A percentile compares a stretch with the other conserved stretches of the same genome.
Evolutionary conservation across 2,329 filamentous ascomycete species (phyloP).

Genomic region (Curvularia hawaiiensis): DNA sequence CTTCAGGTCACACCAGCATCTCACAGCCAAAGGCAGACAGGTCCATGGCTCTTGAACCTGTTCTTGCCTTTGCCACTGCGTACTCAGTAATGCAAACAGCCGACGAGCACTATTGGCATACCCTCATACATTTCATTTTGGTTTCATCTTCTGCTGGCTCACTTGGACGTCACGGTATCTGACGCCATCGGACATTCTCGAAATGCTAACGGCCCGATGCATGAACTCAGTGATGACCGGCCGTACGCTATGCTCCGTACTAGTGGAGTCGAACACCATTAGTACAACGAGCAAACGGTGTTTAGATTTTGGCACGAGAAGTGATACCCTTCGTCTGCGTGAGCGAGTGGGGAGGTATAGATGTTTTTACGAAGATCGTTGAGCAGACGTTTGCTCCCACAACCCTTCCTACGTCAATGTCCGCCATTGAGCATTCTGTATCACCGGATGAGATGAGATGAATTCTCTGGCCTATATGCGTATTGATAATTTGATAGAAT

Average conservation of each 20-base stretch:
- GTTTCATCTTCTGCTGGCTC: conserved; percentile 45
- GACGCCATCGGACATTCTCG: conserved; percentile 17
- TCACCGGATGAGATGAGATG: background rate
- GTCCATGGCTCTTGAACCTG: too few species aligned
- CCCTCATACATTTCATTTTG: too few species aligned
- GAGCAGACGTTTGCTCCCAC: background rate
- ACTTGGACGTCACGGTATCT: conserved; percentile 41
- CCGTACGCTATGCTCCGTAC: conserved; percentile 12
- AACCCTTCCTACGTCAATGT: background rate
- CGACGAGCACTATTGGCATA: too few species aligned
- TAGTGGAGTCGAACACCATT: conserved; percentile 25
- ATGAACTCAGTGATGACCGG: conserved; percentile 4
- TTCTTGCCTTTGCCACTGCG: too few species aligned
- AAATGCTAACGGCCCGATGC: conserved; percentile 1
- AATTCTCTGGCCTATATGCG: background rate
- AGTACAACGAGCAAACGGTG: background rate
- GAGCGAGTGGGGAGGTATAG: background rate
- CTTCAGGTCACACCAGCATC: too few species aligned
- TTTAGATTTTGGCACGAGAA: background rate
- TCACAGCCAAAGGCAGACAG: too few species aligned
- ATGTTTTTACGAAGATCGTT: too few species aligned
- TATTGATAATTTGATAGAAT: background rate
- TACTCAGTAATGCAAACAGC: too few species aligned
- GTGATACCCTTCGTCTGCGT: background rate
- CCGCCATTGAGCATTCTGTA: background rate